These are phyloP conservation scores for Triglochin maritima DNA, from an alignment of 106 monocot species.

Conservation along the genomic window DNA sequence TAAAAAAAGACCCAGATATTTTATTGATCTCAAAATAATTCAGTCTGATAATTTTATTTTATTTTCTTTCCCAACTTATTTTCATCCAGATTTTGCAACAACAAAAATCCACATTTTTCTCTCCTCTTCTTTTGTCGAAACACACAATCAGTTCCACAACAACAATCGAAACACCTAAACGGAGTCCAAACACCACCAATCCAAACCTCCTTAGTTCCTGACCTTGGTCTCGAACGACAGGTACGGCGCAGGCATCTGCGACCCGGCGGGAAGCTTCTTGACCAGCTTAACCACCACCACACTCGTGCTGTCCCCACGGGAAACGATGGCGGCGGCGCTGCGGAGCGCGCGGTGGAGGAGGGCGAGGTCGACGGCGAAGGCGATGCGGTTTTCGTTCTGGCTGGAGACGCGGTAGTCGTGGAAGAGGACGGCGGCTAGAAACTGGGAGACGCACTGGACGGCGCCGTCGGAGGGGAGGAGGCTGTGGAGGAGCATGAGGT, in stretches of 20 bases:
- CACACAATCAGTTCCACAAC: no score
- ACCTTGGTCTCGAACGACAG: constrained; percentile 95
- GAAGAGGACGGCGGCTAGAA: constrained; percentile 69
- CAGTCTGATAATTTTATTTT: no score
- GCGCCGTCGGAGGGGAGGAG: constrained; percentile 37
- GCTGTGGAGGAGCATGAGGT: constrained; percentile 89
- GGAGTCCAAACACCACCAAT: no score
- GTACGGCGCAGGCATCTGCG: constrained; percentile 52
- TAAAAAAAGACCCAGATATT: no score
- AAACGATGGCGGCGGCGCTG: constrained; percentile 70
- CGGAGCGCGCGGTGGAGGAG: constrained; percentile 93
- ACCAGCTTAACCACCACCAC: constrained; percentile 45
- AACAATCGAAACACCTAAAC: no score
- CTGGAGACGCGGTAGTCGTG: constrained; percentile 79
- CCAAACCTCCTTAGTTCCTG: no score
- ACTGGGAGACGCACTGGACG: constrained; percentile 78
- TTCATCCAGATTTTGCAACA: no score
- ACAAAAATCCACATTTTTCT: no score
- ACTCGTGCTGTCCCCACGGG: constrained; percentile 18
- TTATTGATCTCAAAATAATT: no score
- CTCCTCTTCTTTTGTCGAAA: no score
- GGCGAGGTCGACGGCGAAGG: constrained; percentile 61
- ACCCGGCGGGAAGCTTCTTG: constrained; percentile 83
- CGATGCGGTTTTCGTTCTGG: constrained; percentile 67
- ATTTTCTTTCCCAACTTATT: no score